Evolutionary conservation across 352 stramenopile genomes (phyloP).

Genomic region (Pythium aristosporum): DNA sequence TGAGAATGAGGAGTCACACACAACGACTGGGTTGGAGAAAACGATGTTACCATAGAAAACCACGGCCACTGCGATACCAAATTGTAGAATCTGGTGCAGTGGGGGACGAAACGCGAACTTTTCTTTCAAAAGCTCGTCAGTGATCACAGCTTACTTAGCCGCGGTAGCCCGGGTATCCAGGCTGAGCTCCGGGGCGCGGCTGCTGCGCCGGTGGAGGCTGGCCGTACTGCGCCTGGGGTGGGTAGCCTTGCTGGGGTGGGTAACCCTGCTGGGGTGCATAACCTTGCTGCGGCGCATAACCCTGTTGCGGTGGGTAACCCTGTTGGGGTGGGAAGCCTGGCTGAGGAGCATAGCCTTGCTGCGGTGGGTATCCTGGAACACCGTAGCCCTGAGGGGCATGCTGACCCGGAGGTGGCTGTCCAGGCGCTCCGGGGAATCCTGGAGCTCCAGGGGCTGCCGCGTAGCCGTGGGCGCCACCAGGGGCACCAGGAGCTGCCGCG

Average conservation of each 20-base stretch:
- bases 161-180: slow-evolving; percentile 38
- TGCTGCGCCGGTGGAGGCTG: slow-evolving; percentile 16
- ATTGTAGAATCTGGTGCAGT: too few relatives aligned
- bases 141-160: slow-evolving; percentile 18
- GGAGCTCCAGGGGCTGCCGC: slow-evolving; percentile 13
- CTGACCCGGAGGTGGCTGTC: slow-evolving; percentile 25
- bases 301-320: not conserved
- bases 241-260: not conserved
- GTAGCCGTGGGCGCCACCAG: slow-evolving; percentile 6
- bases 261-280: not conserved
- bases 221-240: slow-evolving; percentile 14
- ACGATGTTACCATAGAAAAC: not conserved
- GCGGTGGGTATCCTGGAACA: slow-evolving; percentile 19
- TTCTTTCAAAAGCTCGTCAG: too few relatives aligned
- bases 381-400: slow-evolving; percentile 7
- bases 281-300: not conserved
- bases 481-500: not conserved
- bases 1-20: slow-evolving; percentile 9
- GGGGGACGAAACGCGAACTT: too few relatives aligned
- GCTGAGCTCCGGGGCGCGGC: slow-evolving; percentile 17
- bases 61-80: too few relatives aligned
- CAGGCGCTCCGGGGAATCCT: slow-evolving; percentile 20
- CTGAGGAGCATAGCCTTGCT: slow-evolving; percentile 25
- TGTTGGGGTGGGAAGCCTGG: slow-evolving; percentile 18
- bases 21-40: not conserved